phyloP scores from a whole-genome alignment of 2,329 filamentous ascomycete species.

The Mycosphaerella arachidis region DNA sequence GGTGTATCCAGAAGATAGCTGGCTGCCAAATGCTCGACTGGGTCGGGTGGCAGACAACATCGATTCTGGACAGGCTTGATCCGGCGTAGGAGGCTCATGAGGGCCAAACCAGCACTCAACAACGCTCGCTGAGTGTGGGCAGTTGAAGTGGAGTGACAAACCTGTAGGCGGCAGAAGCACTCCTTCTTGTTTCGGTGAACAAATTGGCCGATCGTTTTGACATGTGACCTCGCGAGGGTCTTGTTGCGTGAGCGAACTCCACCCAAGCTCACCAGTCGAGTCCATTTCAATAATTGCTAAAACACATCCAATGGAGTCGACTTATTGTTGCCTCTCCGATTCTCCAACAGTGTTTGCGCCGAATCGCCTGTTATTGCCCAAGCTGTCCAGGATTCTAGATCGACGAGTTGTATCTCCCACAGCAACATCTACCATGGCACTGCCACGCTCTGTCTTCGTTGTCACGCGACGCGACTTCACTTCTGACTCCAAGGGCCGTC shows the following conservation, averaged over 20 bases:
- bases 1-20: conserved; percentile 35
- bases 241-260: not conserved
- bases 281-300: not conserved
- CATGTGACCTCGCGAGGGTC: not conserved
- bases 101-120: too few relatives aligned
- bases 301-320: not conserved
- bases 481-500: not conserved
- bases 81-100: not conserved
- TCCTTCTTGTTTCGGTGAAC: not conserved
- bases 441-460: not conserved
- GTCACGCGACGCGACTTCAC: not conserved
- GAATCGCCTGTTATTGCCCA: too few relatives aligned
- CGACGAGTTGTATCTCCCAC: too few relatives aligned
- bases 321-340: not conserved
- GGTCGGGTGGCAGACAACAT: conserved; percentile 7
- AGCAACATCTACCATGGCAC: not conserved
- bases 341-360: too few relatives aligned
- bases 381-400: too few relatives aligned
- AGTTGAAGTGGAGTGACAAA: not conserved
- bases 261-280: not conserved
- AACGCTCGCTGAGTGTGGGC: not conserved
- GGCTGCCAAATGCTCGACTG: conserved; percentile 28
- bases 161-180: not conserved
- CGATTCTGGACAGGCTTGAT: not conserved
- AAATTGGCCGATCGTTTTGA: not conserved